A percentile compares a stretch with the other conserved stretches of the same genome.
phyloP scores from a whole-genome alignment of 805 yeast genomes.

The Cyberlindnera xylosilytica region DNA sequence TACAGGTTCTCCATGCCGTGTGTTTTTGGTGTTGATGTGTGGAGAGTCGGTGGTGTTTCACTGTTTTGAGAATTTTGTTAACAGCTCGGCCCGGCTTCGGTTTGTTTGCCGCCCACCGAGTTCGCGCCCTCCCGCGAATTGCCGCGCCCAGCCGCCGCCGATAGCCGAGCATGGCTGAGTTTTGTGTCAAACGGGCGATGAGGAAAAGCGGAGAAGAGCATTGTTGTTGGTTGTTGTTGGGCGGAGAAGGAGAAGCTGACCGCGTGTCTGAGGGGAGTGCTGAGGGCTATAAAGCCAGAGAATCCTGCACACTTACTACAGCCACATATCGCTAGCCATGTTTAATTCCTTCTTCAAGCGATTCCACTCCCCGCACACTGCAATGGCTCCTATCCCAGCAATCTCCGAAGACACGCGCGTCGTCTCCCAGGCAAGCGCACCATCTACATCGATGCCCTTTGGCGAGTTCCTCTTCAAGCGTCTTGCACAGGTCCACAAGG shows the following conservation, averaged over 20 bases:
- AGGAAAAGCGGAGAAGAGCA: too few species aligned
- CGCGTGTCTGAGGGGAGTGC: too few species aligned
- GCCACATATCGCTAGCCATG: too few species aligned
- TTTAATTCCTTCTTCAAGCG: background rate
- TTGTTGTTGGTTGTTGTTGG: background rate
- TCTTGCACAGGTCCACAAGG: slow-evolving; percentile 47
- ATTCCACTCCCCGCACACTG: background rate
- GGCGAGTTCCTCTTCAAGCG: slow-evolving; percentile 67
- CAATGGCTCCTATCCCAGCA: slow-evolving; percentile 16
- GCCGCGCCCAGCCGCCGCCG: slow-evolving; percentile 1
- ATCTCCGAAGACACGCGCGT: background rate
- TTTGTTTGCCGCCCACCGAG: too few species aligned
- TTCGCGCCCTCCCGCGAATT: background rate
- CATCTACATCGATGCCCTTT: slow-evolving; percentile 37
- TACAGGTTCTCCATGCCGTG: slow-evolving; percentile 5
- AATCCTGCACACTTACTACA: too few species aligned
- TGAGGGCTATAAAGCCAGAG: too few species aligned
- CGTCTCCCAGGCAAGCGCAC: too few species aligned
- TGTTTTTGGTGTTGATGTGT: background rate
- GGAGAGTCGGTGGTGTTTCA: background rate
- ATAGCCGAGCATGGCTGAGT: background rate
- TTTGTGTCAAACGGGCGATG: background rate
- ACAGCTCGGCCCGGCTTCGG: too few species aligned
- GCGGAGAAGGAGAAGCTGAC: background rate
- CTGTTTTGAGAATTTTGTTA: too few species aligned